Base-by-base conservation (phyloP, 2,329 filamentous ascomycete genomes). In the Macrophomina phaseolina region DNA sequence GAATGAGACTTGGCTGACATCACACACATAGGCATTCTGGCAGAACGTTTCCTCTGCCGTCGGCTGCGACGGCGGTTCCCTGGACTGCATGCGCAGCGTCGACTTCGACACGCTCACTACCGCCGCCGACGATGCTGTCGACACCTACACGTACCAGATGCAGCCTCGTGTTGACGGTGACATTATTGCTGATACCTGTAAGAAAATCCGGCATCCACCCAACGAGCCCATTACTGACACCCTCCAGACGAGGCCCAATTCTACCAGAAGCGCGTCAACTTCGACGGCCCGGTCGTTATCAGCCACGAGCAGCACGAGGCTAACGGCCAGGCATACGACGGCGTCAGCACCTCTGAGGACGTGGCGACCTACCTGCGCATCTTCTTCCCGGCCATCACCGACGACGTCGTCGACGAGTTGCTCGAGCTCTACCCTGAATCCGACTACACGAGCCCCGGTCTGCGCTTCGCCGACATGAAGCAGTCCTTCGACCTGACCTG, bases 131-230 rank as follows among this genome's bases (percentile, higher is more conserved):
- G 68, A 71, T 23, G 61, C 75, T 9, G 70, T 70, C 6, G 66
- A 67, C 14, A 63, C 70, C 4, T 77, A 77, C 53, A 71, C 67
- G 52, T 79, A 78, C 69, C 73, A 77, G 67, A 71, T 78, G 58
- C 77, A 79, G 68, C 77, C 77, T 18, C 75, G 77, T 12, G 75
- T 78, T 23, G 77, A 79, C 42, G 77, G 76, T 12, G 72, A 78
- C 67, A 72, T 79, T 56, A 67, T 79, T 52, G 73, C 75, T 8
- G 76, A 79, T 64, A 78, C 74, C 7, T 76, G 53, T 58, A 28
- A 14, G 53, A 4, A 14, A n/a, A 14, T 51, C 48, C 23, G 8
- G 18, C 5, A 9, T 4, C 18, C 30, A 8, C 30, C 23, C 46
- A 28, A 9, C 8, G 8, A 16, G 18, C 23, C 23, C 2, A 23